Percentiles rank a stretch among this genome's conserved stretches.
Conservation (phyloP, 345 rosid species). For the Euphorbia pulcherrima region DNA sequence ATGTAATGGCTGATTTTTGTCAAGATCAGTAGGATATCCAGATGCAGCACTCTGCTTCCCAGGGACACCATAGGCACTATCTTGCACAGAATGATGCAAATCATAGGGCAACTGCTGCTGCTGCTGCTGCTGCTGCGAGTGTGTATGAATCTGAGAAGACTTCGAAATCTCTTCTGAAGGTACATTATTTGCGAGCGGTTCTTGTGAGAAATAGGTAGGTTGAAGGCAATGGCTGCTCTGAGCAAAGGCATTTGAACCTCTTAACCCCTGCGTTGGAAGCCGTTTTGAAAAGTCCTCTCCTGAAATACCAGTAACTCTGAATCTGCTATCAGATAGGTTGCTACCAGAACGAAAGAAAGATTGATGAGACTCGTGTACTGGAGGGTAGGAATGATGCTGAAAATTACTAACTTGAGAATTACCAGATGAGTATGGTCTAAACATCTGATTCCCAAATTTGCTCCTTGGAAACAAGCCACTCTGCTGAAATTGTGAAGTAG, state of each 20-base stretch:
- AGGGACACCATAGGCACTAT: constrained; percentile 15
- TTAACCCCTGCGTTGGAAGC: constrained; percentile 15
- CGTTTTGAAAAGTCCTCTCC: constrained; percentile 19
- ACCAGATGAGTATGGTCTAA: constrained; percentile 28
- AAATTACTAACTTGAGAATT: constrained; percentile 33
- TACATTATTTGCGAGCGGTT: constrained; percentile 26
- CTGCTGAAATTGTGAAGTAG: constrained; percentile 30
- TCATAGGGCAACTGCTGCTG: constrained; percentile 27
- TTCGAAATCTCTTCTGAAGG: constrained; percentile 26
- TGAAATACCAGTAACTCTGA: constrained; percentile 16
- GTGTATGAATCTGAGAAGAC: constrained; percentile 36
- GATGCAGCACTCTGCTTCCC: constrained; percentile 29
- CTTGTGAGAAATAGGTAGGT: constrained; percentile 20
- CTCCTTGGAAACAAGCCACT: constrained; percentile 29
- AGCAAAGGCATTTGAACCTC: constrained; percentile 20
- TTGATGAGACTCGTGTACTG: constrained; percentile 20
- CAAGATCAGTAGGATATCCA: constrained; percentile 29
- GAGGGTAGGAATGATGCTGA: constrained; percentile 28
- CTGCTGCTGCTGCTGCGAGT: constrained; percentile 38
- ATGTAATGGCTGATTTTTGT: constrained; percentile 22
- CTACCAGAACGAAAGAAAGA: constrained; percentile 21
- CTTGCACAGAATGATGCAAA: constrained; percentile 21
- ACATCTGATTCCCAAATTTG: constrained; percentile 31
- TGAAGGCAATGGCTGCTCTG: constrained; percentile 23
- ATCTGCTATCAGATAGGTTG: constrained; percentile 22